Evolutionary conservation across 2,329 filamentous ascomycete genomes (phyloP).

Genomic region (Scortechinia acanthostroma): DNA sequence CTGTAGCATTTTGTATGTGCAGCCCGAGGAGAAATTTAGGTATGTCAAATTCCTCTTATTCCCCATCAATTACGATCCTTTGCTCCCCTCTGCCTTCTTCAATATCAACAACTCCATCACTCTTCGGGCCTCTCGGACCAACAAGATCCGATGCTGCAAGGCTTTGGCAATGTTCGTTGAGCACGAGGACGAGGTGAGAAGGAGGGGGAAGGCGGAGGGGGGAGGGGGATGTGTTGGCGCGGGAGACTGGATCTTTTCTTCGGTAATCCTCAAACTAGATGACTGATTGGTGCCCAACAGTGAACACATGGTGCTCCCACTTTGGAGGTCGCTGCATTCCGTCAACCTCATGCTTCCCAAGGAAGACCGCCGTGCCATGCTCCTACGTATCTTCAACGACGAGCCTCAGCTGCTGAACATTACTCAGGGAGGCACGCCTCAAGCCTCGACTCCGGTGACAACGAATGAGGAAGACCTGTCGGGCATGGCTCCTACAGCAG

Average conservation of each 20-base stretch:
- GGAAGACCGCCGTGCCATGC: conserved; percentile 87
- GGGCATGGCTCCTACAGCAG: neutral
- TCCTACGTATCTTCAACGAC: conserved; percentile 85
- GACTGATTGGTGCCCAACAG: conserved; percentile 20
- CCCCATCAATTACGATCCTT: neutral
- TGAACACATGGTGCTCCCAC: conserved; percentile 79
- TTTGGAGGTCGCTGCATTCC: conserved; percentile 88
- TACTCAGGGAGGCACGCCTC: conserved; percentile 27
- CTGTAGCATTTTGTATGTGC: conserved; percentile 81
- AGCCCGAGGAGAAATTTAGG: conserved; percentile 50
- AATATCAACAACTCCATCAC: too few species aligned
- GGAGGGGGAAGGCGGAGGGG: too few species aligned
- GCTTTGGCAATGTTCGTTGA: too few species aligned
- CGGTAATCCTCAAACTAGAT: neutral
- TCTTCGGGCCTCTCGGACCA: too few species aligned
- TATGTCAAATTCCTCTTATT: conserved; percentile 30
- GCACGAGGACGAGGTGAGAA: too few species aligned
- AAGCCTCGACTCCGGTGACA: neutral
- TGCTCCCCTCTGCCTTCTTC: neutral
- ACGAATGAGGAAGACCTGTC: neutral
- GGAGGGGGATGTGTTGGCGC: too few species aligned
- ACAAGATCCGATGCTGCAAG: too few species aligned
- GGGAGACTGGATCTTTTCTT: too few species aligned
- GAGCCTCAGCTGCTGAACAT: conserved; percentile 75
- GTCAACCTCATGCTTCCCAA: conserved; percentile 97